These are phyloP conservation scores for Chaetomiaceae sp. DNA, from an alignment of 2,329 filamentous ascomycete species.

Conservation along the genomic window DNA sequence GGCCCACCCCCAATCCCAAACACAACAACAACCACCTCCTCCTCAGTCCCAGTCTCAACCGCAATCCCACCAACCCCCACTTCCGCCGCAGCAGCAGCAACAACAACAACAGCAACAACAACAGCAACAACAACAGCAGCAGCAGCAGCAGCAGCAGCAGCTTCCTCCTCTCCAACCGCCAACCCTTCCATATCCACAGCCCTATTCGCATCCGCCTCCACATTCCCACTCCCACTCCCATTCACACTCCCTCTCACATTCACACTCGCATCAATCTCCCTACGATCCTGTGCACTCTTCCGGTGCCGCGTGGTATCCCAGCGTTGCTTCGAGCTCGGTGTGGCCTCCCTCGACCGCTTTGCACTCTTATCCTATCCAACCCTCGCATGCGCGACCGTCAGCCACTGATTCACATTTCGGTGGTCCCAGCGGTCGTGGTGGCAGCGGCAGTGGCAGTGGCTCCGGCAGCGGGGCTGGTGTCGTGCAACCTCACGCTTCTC, in stretches of 20 bases:
- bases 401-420: constrained; percentile 6
- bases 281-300: constrained; percentile 16
- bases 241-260: constrained; percentile 1
- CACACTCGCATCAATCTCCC: constrained; percentile 4
- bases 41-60: neutral
- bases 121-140: too few relatives aligned
- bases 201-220: neutral
- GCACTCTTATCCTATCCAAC: neutral
- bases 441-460: neutral
- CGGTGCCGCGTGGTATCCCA: constrained; percentile 5
- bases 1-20: neutral
- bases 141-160: too few relatives aligned
- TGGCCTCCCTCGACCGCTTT: too few relatives aligned
- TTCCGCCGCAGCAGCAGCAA: neutral
- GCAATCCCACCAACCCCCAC: neutral
- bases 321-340: too few relatives aligned
- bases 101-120: too few relatives aligned
- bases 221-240: constrained; percentile 6
- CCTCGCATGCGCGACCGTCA: neutral
- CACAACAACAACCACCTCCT: neutral
- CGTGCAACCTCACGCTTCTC: constrained; percentile 14
- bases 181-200: constrained; percentile 3
- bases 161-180: too few relatives aligned
- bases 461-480: neutral
- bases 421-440: neutral